Percentiles rank a stretch among this genome's conserved stretches.
Evolutionary conservation across 2,329 filamentous ascomycete genomes (phyloP).

Genomic region (Knufia petricola): DNA sequence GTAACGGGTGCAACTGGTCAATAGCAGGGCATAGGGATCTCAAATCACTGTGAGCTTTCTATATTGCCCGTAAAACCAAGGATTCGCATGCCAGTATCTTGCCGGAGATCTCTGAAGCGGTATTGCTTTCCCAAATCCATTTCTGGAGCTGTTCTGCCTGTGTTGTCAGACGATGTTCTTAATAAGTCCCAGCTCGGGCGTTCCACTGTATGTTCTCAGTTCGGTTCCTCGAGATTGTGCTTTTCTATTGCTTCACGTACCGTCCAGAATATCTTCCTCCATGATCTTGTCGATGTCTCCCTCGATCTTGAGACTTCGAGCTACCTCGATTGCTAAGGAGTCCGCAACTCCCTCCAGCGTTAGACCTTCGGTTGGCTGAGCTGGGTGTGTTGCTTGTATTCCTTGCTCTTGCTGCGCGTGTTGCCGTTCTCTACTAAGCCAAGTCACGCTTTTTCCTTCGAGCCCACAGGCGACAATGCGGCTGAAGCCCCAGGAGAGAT

Average conservation of each 20-base stretch:
- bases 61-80: not conserved
- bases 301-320: conserved; percentile 24
- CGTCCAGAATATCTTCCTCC: conserved; percentile 1
- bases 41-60: too few species aligned
- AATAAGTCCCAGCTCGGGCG: not conserved
- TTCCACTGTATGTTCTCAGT: not conserved
- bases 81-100: not conserved
- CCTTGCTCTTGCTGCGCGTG: not conserved
- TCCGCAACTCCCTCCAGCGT: conserved; percentile 23
- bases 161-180: not conserved
- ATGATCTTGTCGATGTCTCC: not conserved
- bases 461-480: conserved; percentile 88
- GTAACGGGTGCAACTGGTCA: too few species aligned
- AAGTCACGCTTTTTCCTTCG: conserved; percentile 69
- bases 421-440: conserved; percentile 47
- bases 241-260: not conserved
- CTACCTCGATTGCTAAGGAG: conserved; percentile 26
- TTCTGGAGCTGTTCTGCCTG: not conserved
- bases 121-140: not conserved
- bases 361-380: conserved; percentile 24
- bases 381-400: not conserved
- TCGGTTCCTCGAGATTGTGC: not conserved
- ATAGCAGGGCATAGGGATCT: too few species aligned
- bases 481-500: conserved; percentile 48
- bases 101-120: not conserved